Base-by-base conservation (phyloP, 306 rosid genomes). In the Begonia masoniana region DNA sequence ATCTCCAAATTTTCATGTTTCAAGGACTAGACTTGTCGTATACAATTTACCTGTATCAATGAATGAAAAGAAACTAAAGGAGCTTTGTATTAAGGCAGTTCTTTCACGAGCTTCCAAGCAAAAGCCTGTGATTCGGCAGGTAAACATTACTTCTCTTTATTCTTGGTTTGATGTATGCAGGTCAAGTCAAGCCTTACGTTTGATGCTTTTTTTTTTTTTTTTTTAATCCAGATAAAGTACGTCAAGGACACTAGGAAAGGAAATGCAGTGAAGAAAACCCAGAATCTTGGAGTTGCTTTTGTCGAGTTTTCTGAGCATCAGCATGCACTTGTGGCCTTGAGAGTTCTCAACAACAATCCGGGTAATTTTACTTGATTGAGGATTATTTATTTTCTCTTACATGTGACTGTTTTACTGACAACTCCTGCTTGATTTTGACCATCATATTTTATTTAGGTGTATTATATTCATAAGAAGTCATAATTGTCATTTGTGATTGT, bases 331-430 rank as follows among this genome's bases (percentile, higher is more conserved):
- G 99, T 91, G 63, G 94, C 96, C 61, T 65, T 91, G 41, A 74
- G 99, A 75, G 96, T 86, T 77, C 88, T 91, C 51, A 91, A 91
- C 60, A 91, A 91, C 64, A 86, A 86, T 77, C 99, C 94, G 43
- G 96, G 99, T 86, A 82, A 72, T 49, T 2, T 67, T 51, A 55
- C 64, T 65, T 60, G 36, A 67, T 57, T 41, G 13, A 45, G 13
- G 14, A 17, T 52, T 39, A 57, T 14, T 5, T 52, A 5, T 10
- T 12, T 31, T 24, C 46, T 59, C 0, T 3, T 43, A 43, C 13
- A 9, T 9, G 47, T 43, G 2, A 43, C 47, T 43, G 47, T 12
- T 43, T 43, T 43, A 43, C 3, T 43, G 47, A 9, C 13, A 43
- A 10, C 49, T 10, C 49, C 14, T 1, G 13, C 15, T 10, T 45